Base-by-base conservation (phyloP, 495 filamentous ascomycete species). In the Letharia lupina region DNA sequence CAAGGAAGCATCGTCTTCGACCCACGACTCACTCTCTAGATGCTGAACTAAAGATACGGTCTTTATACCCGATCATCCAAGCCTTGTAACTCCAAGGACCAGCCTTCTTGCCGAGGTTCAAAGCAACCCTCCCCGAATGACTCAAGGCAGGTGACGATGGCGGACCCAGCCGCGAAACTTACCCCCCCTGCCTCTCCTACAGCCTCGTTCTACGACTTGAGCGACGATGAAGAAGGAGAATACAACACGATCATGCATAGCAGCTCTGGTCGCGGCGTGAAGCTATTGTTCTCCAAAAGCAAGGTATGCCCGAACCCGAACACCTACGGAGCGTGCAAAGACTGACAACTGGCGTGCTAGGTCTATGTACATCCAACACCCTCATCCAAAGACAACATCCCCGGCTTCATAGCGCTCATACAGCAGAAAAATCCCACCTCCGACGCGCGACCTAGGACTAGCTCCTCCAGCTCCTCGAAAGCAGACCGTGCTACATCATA, bases 331-430 rank as follows among this genome's bases (percentile, higher is more conserved):
- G 40, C 64, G 61, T 67, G 66, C 45, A 61, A 65, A 64, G 47
- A 60, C 72, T 75, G 64, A 74, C 70, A 70, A 66, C 42, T 47
- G 33, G 52, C 64, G 50, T 20, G 16, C 54, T 59, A 92, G 89
- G 93, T 98, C 73, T 98, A 98, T 73, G 86, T 98, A n/a, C 94
- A 98, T 76, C 94, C 95, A 1, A 93, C 91, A 0, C 88, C 95
- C 1, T 94, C 91, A 3, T 81, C 93, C 10, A 94, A 90, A 79
- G 95, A 98, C 77, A 98, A 98, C 68, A 93, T 98, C 68, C 80
- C 91, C n/a, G 94, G 94, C 31, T 98, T 95, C 71, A 89, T 98
- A 67, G 94, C 94, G 39, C 83, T 98, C 5, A 80, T 98, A 39
- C 91, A 98, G 75, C 95, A 98, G 73, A 97, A 96, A 72, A 82